Evolutionary conservation across 2,329 filamentous ascomycete species (phyloP).

Genomic region (Epichloe sibirici): DNA sequence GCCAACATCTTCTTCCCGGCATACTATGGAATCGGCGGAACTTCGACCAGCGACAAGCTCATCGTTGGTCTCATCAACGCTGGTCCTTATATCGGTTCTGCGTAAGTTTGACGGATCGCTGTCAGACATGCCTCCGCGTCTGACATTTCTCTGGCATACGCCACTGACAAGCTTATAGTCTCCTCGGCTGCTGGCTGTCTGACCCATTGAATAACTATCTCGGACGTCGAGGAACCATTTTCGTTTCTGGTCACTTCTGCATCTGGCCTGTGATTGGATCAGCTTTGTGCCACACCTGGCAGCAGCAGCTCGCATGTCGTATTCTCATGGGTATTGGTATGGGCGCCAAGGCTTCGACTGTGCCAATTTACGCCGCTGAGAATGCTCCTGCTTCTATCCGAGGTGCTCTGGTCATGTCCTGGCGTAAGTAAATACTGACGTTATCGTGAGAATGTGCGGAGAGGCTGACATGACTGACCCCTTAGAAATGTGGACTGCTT

Average conservation of each 20-base stretch:
- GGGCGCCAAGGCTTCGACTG: constrained; percentile 50
- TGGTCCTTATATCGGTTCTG: constrained; percentile 35
- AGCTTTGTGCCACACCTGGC: constrained; percentile 54
- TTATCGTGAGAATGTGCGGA: too few relatives aligned
- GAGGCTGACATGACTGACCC: background rate
- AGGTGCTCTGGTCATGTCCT: constrained; percentile 71
- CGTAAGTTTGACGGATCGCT: constrained; percentile 14
- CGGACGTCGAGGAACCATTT: constrained; percentile 42
- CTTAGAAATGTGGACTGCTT: constrained; percentile 50
- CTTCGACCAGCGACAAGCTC: constrained; percentile 21
- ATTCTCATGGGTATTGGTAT: constrained; percentile 60
- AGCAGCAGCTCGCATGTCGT: constrained; percentile 52
- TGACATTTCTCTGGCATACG: background rate
- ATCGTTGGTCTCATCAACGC: constrained; percentile 57
- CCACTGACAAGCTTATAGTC: constrained; percentile 13
- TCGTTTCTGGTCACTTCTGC: constrained; percentile 62
- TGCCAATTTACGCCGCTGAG: constrained; percentile 66
- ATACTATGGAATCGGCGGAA: constrained; percentile 25
- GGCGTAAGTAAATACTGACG: constrained; percentile 28
- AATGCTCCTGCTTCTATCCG: constrained; percentile 55
- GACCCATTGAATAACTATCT: constrained; percentile 43
- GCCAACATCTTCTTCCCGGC: constrained; percentile 49
- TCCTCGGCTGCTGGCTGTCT: constrained; percentile 50
- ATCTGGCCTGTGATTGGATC: constrained; percentile 51
- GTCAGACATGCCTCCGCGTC: background rate